Conservation (phyloP, 305 asterid species). For the Solanum chacoense region DNA sequence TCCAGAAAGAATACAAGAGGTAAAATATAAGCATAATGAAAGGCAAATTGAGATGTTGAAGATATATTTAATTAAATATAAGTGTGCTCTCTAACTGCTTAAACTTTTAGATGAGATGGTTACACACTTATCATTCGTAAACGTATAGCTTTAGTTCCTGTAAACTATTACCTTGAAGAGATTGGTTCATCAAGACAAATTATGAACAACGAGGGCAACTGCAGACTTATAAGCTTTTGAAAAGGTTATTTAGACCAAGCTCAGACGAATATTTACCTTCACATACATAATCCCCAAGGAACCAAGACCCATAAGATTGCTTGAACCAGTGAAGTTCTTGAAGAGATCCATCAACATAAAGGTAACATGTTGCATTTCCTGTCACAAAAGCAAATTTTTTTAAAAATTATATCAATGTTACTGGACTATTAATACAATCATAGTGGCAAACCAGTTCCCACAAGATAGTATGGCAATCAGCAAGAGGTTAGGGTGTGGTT, state of each 20-base stretch:
- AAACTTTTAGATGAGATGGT: neutral
- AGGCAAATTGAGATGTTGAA: neutral
- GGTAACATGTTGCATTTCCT: constrained; percentile 58
- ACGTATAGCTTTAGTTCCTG: neutral
- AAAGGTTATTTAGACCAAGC: neutral
- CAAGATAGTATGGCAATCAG: neutral
- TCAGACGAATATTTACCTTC: constrained; percentile 42
- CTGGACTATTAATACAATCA: neutral
- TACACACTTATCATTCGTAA: neutral
- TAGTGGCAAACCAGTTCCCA: neutral
- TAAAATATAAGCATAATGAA: neutral
- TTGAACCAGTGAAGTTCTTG: constrained; percentile 87
- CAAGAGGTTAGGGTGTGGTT: neutral
- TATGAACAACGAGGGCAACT: neutral
- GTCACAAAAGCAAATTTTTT: constrained; percentile 2
- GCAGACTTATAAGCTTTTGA: neutral
- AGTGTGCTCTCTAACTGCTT: neutral
- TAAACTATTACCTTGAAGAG: neutral
- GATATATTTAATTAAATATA: neutral
- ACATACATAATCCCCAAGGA: constrained; percentile 82
- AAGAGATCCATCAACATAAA: constrained; percentile 38
- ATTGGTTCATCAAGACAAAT: neutral
- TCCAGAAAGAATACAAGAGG: neutral
- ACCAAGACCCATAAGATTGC: constrained; percentile 89
- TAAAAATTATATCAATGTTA: neutral